Evolutionary conservation across 169 alveolate species (phyloP).

Genomic region (Sarcocystis neurona): DNA sequence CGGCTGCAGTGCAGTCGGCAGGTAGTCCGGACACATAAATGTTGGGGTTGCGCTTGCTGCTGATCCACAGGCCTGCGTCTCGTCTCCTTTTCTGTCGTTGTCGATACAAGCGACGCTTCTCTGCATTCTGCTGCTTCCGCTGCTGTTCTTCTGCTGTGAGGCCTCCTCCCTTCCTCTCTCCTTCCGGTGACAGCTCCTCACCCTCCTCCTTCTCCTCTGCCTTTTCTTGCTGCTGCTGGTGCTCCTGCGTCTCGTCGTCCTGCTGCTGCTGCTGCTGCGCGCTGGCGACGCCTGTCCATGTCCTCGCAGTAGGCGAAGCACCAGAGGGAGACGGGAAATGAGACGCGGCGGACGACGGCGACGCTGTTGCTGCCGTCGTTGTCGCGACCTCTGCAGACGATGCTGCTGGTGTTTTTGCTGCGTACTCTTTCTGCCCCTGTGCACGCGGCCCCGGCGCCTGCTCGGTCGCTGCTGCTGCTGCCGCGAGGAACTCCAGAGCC

Average conservation of each 20-base stretch:
- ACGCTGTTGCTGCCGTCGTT: too few species aligned
- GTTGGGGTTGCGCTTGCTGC: conserved; percentile 71
- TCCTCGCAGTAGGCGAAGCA: not conserved
- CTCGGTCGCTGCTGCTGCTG: not conserved
- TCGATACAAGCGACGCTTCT: conserved; percentile 30
- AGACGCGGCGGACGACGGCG: not conserved
- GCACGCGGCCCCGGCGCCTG: not conserved
- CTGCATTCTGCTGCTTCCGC: conserved; percentile 11
- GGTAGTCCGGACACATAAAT: conserved; percentile 81
- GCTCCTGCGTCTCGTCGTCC: not conserved
- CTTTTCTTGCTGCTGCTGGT: not conserved
- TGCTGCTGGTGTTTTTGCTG: not conserved
- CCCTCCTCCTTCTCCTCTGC: not conserved
- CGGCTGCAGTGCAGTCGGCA: conserved; percentile 74
- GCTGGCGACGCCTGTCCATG: not conserved
- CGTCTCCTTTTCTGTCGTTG: conserved; percentile 49
- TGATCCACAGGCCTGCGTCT: conserved; percentile 66
- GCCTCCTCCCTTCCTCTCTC: not conserved
- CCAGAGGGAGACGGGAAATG: not conserved
- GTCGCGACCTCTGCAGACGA: too few species aligned
- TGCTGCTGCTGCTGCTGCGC: not conserved
- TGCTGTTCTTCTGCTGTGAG: conserved; percentile 4
- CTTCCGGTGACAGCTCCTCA: not conserved
- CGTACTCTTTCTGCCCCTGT: not conserved
- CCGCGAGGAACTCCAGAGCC: not conserved